Percentiles rank a stretch among this genome's conserved stretches.
phyloP scores from a whole-genome alignment of 495 filamentous ascomycete genomes.

The Entonaema liquescens region DNA sequence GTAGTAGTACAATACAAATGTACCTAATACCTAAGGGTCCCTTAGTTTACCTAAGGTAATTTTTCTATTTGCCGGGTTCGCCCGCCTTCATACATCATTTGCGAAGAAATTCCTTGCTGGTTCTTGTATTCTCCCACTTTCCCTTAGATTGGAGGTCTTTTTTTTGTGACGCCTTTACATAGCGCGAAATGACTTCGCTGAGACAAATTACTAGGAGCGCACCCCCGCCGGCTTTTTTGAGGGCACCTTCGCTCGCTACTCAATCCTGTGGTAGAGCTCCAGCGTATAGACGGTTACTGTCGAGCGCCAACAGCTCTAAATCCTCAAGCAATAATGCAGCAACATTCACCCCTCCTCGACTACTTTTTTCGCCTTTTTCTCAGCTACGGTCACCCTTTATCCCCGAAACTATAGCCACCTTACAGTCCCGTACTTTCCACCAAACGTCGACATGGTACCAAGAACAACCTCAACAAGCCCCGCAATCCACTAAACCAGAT shows the following conservation, averaged over 20 bases:
- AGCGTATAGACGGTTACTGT: conserved; percentile 67
- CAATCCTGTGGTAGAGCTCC: conserved; percentile 61
- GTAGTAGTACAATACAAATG: not conserved
- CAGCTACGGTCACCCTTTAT: conserved; percentile 58
- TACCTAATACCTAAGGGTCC: conserved; percentile 3
- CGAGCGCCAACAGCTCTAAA: conserved; percentile 44
- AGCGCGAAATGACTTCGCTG: conserved; percentile 56
- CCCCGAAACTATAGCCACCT: conserved; percentile 47
- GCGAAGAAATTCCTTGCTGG: conserved; percentile 39
- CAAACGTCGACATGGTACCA: conserved; percentile 47
- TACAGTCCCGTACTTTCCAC: conserved; percentile 55
- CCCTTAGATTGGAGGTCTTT: conserved; percentile 32
- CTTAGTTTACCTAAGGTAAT: conserved; percentile 16
- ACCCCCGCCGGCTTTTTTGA: conserved; percentile 49
- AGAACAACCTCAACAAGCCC: conserved; percentile 36
- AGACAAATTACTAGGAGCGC: conserved; percentile 54
- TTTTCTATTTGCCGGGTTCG: conserved; percentile 44
- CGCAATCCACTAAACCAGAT: conserved; percentile 49
- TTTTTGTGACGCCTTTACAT: conserved; percentile 4
- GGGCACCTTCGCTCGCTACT: conserved; percentile 49
- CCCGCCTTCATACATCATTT: conserved; percentile 36
- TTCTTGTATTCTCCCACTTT: not conserved
- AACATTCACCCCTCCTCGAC: conserved; percentile 40
- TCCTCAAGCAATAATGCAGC: conserved; percentile 30
- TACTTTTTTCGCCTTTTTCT: conserved; percentile 38